These are phyloP conservation scores for Magnolia changhungtana DNA, from an alignment of 164 flowering plant genomes.

Conservation along the genomic window DNA sequence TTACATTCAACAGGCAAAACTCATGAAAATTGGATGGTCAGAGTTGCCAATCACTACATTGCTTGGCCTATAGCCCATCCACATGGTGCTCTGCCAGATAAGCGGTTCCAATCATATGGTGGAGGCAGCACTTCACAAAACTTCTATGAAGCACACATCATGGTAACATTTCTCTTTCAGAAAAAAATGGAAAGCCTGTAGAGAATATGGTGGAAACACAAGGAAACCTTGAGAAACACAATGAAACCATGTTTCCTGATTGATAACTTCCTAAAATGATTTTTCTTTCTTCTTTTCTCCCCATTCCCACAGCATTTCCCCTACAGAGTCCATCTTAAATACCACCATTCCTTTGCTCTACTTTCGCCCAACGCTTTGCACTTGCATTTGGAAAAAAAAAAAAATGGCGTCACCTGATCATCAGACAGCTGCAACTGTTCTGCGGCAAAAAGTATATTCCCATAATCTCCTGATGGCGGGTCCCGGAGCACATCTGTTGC, in stretches of 20 bases:
- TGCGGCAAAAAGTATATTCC: slow-evolving; percentile 59
- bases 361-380: neutral
- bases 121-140: neutral
- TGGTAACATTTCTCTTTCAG: neutral
- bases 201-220: neutral
- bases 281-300: too few species aligned
- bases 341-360: neutral
- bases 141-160: neutral
- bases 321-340: neutral
- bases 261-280: neutral
- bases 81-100: too few species aligned
- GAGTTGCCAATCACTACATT: too few species aligned
- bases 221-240: neutral
- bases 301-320: too few species aligned
- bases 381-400: neutral
- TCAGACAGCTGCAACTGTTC: slow-evolving; percentile 83
- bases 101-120: neutral
- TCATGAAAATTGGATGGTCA: too few species aligned
- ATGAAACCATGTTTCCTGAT: neutral
- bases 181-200: neutral
- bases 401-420: slow-evolving; percentile 53
- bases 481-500: slow-evolving; percentile 39
- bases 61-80: too few species aligned
- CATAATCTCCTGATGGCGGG: slow-evolving; percentile 26
- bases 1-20: too few species aligned